phyloP scores from a whole-genome alignment of 2,329 filamentous ascomycete species.

The Didymosphaeria variabile region DNA sequence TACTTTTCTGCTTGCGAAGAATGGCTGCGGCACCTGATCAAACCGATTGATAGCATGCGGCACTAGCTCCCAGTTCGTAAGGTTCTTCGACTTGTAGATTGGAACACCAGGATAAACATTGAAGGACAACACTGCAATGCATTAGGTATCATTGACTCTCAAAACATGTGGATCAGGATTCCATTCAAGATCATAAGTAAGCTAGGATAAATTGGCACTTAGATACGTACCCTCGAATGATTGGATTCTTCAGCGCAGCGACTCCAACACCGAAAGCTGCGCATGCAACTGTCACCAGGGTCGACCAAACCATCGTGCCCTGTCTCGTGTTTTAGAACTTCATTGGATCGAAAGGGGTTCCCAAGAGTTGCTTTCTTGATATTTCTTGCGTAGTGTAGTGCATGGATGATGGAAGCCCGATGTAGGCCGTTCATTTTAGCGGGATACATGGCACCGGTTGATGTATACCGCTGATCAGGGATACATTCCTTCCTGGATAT shows the following conservation, averaged over 20 bases:
- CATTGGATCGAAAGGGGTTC: not conserved
- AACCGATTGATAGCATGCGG: not conserved
- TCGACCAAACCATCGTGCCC: not conserved
- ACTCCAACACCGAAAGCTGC: not conserved
- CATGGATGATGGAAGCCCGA: not conserved
- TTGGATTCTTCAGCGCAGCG: not conserved
- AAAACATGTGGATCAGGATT: not conserved
- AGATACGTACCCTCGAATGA: conserved; percentile 1
- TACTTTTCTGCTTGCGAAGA: not conserved
- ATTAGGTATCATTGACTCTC: not conserved
- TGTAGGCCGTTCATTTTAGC: not conserved
- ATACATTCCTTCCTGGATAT: not conserved
- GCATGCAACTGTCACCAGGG: not conserved
- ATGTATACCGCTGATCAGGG: not conserved
- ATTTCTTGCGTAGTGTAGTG: not conserved
- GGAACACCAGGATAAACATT: not conserved
- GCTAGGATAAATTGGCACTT: no score
- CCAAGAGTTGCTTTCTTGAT: not conserved
- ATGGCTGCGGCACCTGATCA: not conserved
- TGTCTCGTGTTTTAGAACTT: no score
- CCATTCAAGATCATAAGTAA: not conserved
- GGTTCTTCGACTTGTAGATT: not conserved
- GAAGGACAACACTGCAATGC: not conserved
- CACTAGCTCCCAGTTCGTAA: not conserved
- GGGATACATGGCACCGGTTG: not conserved